Evolutionary conservation across 108 stramenopile species (phyloP).

Genomic region (Pelagomonas calceolata): DNA sequence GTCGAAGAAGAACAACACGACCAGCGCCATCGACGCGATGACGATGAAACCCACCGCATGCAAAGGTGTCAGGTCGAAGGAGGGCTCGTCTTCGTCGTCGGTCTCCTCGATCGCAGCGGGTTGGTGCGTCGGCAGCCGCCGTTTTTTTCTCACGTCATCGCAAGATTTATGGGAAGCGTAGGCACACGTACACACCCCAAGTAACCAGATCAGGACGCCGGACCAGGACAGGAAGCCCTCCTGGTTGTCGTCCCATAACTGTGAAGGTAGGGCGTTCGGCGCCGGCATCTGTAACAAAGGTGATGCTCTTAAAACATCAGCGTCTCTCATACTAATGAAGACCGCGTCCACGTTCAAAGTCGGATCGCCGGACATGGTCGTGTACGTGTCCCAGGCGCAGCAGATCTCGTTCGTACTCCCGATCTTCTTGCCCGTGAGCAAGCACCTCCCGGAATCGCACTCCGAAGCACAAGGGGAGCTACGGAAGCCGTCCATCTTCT

Average conservation of each 20-base stretch:
- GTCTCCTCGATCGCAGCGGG: not conserved
- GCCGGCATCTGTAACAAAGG: not conserved
- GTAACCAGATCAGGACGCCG: conserved; percentile 50
- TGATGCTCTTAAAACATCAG: conserved; percentile 25
- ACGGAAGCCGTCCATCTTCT: not conserved
- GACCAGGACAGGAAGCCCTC: conserved; percentile 15
- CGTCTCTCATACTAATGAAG: conserved; percentile 62
- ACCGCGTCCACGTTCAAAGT: conserved; percentile 33
- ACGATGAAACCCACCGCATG: conserved; percentile 70
- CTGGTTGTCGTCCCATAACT: not conserved
- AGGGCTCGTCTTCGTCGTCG: conserved; percentile 16
- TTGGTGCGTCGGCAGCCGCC: not conserved
- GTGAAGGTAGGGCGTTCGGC: not conserved
- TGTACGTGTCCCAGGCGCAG: conserved; percentile 72
- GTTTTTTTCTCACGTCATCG: not conserved
- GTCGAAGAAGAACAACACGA: conserved; percentile 74
- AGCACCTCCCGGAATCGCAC: conserved; percentile 29
- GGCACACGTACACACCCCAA: conserved; percentile 33
- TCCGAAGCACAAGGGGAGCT: not conserved
- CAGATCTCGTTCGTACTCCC: conserved; percentile 29
- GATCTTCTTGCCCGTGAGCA: conserved; percentile 39
- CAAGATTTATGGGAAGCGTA: not conserved
- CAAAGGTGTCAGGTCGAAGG: conserved; percentile 54
- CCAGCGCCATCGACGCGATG: conserved; percentile 56
- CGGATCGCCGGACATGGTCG: conserved; percentile 46